A percentile compares a stretch with the other conserved stretches of the same genome.
Conservation (phyloP, 371 early-diverging fungal species). For the Mortierella sp. region DNA sequence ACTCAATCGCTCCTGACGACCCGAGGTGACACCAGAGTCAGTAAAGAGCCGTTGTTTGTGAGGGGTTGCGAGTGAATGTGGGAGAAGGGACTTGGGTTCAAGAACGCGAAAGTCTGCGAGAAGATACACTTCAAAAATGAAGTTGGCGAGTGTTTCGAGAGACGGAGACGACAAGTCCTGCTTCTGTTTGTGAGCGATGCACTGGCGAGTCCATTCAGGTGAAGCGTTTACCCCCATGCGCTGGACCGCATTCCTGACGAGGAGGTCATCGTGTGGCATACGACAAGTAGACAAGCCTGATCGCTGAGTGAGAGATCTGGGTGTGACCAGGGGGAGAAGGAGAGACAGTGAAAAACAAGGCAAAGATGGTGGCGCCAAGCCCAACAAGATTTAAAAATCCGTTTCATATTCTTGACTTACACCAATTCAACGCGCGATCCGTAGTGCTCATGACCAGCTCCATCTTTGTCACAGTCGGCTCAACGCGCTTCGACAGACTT, state of each 20-base stretch:
- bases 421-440: background rate
- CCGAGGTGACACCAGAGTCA: background rate
- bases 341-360: slow-evolving; percentile 1
- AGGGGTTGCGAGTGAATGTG: slow-evolving; percentile 27
- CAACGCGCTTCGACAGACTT: slow-evolving; percentile 87
- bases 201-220: slow-evolving; percentile 48
- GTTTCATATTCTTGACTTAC: too few species aligned
- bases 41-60: slow-evolving; percentile 35
- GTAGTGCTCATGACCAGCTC: background rate
- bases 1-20: background rate
- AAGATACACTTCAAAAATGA: slow-evolving; percentile 44
- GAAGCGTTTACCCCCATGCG: slow-evolving; percentile 46
- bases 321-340: background rate
- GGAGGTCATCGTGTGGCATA: slow-evolving; percentile 44
- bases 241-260: slow-evolving; percentile 41
- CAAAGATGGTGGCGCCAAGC: background rate
- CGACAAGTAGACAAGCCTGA: too few species aligned
- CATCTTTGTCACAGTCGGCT: slow-evolving; percentile 90
- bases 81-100: slow-evolving; percentile 30
- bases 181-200: slow-evolving; percentile 24
- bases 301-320: background rate
- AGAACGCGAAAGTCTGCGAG: slow-evolving; percentile 46
- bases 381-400: slow-evolving; percentile 14
- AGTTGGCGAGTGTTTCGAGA: slow-evolving; percentile 14
- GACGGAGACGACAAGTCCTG: slow-evolving; percentile 11